phyloP scores from a whole-genome alignment of 768 basidiomycete genomes.

The Pisolithus orientalis region DNA sequence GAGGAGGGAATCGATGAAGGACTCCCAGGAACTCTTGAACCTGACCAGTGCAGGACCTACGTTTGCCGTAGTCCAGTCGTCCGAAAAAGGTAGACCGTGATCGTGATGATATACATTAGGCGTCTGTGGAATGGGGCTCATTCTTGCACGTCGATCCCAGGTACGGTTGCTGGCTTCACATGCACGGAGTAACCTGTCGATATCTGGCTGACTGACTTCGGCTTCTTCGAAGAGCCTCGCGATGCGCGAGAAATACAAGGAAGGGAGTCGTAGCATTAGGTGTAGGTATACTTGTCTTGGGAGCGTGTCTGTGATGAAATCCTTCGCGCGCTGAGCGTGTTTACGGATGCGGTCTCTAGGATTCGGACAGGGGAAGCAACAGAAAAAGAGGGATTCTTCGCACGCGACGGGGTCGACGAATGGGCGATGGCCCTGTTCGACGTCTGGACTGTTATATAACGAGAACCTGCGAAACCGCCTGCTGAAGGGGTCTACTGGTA shows the following conservation, averaged over 20 bases:
- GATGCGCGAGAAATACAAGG: slow-evolving; percentile 75
- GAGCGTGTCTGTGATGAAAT: slow-evolving; percentile 31
- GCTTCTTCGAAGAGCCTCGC: slow-evolving; percentile 73
- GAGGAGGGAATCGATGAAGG: slow-evolving; percentile 61
- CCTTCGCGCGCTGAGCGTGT: slow-evolving; percentile 14
- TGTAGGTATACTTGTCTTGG: slow-evolving; percentile 40
- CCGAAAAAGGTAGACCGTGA: slow-evolving; percentile 39
- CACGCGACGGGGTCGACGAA: slow-evolving; percentile 14
- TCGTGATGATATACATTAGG: slow-evolving; percentile 12
- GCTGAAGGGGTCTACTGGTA: slow-evolving; percentile 51
- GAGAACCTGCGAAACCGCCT: slow-evolving; percentile 20
- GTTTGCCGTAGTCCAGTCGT: slow-evolving; percentile 43
- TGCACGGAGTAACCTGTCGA: slow-evolving; percentile 43
- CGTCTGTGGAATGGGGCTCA: slow-evolving; percentile 27
- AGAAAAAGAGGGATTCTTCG: slow-evolving; percentile 16
- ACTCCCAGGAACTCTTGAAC: slow-evolving; percentile 66
- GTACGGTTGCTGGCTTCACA: slow-evolving; percentile 16
- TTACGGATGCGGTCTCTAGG: slow-evolving; percentile 8
- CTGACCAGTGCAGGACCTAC: slow-evolving; percentile 59
- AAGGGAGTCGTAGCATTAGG: slow-evolving; percentile 61
- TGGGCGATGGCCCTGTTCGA: slow-evolving; percentile 4
- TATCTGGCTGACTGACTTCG: slow-evolving; percentile 69
- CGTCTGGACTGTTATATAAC: slow-evolving; percentile 14
- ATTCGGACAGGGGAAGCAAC: slow-evolving; percentile 8
- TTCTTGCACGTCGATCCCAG: slow-evolving; percentile 6